Conservation (phyloP, 2,329 filamentous ascomycete species). For the Nothophoma quercina region DNA sequence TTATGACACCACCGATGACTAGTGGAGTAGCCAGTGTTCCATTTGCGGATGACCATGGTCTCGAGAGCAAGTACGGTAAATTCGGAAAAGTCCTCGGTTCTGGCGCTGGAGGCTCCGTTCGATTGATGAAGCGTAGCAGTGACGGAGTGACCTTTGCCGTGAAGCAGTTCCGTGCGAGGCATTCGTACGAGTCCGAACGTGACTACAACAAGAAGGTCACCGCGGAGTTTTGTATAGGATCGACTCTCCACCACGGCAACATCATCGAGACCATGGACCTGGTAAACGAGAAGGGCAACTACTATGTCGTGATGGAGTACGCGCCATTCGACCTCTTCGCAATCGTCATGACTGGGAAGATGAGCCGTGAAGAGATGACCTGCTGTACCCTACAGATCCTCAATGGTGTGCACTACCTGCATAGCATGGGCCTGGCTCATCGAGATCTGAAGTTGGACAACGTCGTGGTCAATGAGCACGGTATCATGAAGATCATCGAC, state of each 20-base stretch:
- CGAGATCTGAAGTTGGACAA: constrained; percentile 97
- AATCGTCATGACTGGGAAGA: constrained; percentile 98
- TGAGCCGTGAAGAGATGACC: constrained; percentile 87
- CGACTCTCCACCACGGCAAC: constrained; percentile 95
- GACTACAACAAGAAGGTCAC: constrained; percentile 99
- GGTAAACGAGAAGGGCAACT: constrained; percentile 89
- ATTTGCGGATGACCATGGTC: constrained; percentile 91
- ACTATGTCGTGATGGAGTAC: constrained; percentile 99
- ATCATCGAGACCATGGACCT: constrained; percentile 98
- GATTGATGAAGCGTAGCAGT: constrained; percentile 90
- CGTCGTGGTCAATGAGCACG: constrained; percentile 93
- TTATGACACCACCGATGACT: constrained; percentile 48
- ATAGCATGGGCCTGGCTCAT: constrained; percentile 93
- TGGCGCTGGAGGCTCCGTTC: constrained; percentile 91
- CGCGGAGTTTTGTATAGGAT: constrained; percentile 97
- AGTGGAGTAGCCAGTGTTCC: constrained; percentile 64
- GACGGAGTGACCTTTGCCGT: constrained; percentile 96
- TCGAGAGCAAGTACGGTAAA: constrained; percentile 93
- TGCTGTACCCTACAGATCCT: constrained; percentile 95
- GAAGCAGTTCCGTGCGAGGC: constrained; percentile 92
- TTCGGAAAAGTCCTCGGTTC: constrained; percentile 93
- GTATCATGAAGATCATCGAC: constrained; percentile 99
- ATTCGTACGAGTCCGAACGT: constrained; percentile 91
- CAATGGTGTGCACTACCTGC: constrained; percentile 91
- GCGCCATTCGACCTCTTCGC: constrained; percentile 95